phyloP scores from a whole-genome alignment of 1,284 basidiomycete genomes.

The Hypsizygus ulmarius region DNA sequence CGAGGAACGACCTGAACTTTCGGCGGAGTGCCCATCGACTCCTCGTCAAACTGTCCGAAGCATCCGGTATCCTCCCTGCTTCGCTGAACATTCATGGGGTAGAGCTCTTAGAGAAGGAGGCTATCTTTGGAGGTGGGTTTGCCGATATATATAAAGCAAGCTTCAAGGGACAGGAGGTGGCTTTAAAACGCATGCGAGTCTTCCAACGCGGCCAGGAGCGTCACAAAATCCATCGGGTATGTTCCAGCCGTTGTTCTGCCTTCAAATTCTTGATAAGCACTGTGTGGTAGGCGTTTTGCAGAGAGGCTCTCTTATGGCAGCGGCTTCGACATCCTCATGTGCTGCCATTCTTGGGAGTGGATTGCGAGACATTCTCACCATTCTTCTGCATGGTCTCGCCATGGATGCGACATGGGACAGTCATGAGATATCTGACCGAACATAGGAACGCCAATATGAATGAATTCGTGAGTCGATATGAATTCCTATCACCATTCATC shows the following conservation, averaged over 20 bases:
- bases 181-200: constrained; percentile 19
- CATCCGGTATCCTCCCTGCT: constrained; percentile 22
- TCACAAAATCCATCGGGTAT: constrained; percentile 18
- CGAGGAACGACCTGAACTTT: too few species aligned
- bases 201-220: constrained; percentile 19
- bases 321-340: constrained; percentile 23
- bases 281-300: constrained; percentile 24
- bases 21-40: constrained; percentile 8
- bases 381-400: constrained; percentile 23
- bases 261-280: background rate
- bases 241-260: background rate
- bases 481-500: background rate
- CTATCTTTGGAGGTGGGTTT: constrained; percentile 22
- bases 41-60: constrained; percentile 25
- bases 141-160: constrained; percentile 22
- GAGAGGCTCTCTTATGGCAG: constrained; percentile 27
- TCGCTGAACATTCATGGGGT: constrained; percentile 22
- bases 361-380: constrained; percentile 19
- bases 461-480: constrained; percentile 4
- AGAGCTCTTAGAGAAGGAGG: constrained; percentile 13
- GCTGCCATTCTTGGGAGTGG: constrained; percentile 21
- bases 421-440: constrained; percentile 15
- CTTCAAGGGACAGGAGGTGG: constrained; percentile 23
- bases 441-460: constrained; percentile 17
- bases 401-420: constrained; percentile 22